Base-by-base conservation (phyloP, 768 basidiomycete species). In the Cyclocybe cylindracea region DNA sequence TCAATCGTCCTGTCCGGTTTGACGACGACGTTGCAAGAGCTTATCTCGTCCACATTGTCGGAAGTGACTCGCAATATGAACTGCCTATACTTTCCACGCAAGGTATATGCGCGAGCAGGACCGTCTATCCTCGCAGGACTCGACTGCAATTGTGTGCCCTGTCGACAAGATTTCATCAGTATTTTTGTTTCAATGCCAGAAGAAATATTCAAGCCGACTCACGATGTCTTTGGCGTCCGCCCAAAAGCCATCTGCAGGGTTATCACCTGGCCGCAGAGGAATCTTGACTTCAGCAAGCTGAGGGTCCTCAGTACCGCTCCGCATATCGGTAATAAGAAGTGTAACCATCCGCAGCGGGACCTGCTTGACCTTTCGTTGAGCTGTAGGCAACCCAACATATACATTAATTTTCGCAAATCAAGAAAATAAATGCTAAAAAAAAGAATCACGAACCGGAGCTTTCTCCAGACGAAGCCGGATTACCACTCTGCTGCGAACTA, bases 111-210 rank as follows among this genome's bases (percentile, higher is more conserved):
- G 61, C 78, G 83, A 24, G 86, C 86, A 9, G 83, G 82, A n/a
- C 88, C 88, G 64, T 91, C 88, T 46, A 91, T 84, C 53, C 86
- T 74, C 9, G 84, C 79, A 9, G 87, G 82, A 19, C 83, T 75
- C 0, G 64, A 58, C 64, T 91, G 88, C 18, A 90, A 73, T 51
- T 75, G 73, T 10, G 78, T 69, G 41, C 78, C 76, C 71, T 81
- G 50, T 11, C 14, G 41, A 33, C 44, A 38, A 39, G 51, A 24
- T 54, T 24, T 24, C 24, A 24, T 24, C 24, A 24, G 24, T 3
- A 5, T 5, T 24, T 24, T 24, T 3, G 24, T 24, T 24, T 5
- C 24, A 24, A 5, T 24, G 24, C 3, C 3, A 24, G 24, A 24
- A 24, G 5, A 24, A 24, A 24, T 24, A 24, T 24, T 24, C 6